A percentile compares a stretch with the other conserved stretches of the same genome.
These are phyloP conservation scores for Phytopythium mirpurense DNA, from an alignment of 352 stramenopile species.

Conservation along the genomic window DNA sequence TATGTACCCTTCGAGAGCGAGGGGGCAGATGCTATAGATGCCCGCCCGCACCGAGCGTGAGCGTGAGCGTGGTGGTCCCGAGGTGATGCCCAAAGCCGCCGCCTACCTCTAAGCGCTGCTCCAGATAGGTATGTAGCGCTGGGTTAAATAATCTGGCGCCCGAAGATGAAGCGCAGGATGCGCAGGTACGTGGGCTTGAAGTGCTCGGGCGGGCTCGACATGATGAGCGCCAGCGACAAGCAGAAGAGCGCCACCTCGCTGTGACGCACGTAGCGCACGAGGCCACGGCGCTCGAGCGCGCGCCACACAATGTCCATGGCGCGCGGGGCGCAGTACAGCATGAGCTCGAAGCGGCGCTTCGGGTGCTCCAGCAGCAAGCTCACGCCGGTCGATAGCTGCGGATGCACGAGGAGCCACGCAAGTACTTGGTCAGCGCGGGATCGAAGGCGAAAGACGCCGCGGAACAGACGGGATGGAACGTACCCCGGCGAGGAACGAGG, in stretches of 20 bases:
- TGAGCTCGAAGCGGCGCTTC: conserved; percentile 81
- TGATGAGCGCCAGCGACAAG: conserved; percentile 79
- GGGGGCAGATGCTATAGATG: too few species aligned
- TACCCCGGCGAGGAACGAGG: conserved; percentile 49
- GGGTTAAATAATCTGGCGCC: conserved; percentile 58
- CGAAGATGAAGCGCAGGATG: conserved; percentile 83
- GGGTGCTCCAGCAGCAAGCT: conserved; percentile 75
- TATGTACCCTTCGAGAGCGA: too few species aligned
- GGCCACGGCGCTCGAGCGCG: conserved; percentile 52
- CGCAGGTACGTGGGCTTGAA: conserved; percentile 84
- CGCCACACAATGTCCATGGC: conserved; percentile 81
- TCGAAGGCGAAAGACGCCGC: too few species aligned
- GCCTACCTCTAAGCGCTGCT: too few species aligned
- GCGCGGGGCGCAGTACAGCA: conserved; percentile 76
- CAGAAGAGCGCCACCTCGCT: conserved; percentile 81
- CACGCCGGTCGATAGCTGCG: conserved; percentile 46
- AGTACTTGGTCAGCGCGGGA: too few species aligned
- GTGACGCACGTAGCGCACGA: conserved; percentile 73
- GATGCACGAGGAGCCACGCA: too few species aligned
- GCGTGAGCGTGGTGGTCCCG: too few species aligned
- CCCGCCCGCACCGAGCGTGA: too few species aligned
- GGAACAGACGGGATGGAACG: too few species aligned
- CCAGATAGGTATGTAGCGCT: too few species aligned
- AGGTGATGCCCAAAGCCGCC: too few species aligned
- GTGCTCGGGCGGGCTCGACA: conserved; percentile 70